A percentile compares a stretch with the other conserved stretches of the same genome.
These are phyloP conservation scores for Nidularia pulvinata DNA, from an alignment of 768 basidiomycete genomes.

Conservation along the genomic window DNA sequence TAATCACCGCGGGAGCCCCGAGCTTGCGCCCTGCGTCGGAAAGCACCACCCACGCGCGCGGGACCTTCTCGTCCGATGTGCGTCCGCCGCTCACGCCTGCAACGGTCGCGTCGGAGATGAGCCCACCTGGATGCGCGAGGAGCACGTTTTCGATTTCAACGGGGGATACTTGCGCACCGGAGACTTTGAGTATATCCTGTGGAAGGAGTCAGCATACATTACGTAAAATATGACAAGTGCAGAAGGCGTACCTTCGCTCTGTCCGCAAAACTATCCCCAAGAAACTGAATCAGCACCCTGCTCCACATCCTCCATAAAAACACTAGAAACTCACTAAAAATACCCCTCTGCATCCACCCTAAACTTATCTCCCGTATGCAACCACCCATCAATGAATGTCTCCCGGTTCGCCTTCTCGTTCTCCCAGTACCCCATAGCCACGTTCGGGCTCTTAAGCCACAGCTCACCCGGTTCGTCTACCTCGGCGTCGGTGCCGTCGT, in stretches of 20 bases:
- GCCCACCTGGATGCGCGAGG: slow-evolving; percentile 55
- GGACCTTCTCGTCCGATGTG: slow-evolving; percentile 70
- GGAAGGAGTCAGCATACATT: background rate
- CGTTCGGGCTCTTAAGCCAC: slow-evolving; percentile 51
- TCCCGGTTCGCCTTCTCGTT: slow-evolving; percentile 65
- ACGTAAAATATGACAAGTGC: background rate
- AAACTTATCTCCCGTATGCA: slow-evolving; percentile 75
- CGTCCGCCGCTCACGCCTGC: slow-evolving; percentile 76
- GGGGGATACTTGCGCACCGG: slow-evolving; percentile 80
- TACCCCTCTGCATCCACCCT: slow-evolving; percentile 56
- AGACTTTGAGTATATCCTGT: slow-evolving; percentile 80
- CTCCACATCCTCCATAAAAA: background rate
- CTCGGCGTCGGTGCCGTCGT: slow-evolving; percentile 55
- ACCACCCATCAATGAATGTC: slow-evolving; percentile 74
- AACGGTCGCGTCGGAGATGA: slow-evolving; percentile 68
- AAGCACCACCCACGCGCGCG: slow-evolving; percentile 79
- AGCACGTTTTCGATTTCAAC: slow-evolving; percentile 74
- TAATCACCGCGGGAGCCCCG: slow-evolving; percentile 37
- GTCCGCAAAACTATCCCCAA: slow-evolving; percentile 63
- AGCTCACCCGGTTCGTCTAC: slow-evolving; percentile 67
- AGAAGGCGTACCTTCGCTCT: slow-evolving; percentile 58
- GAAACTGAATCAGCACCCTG: background rate
- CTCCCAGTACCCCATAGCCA: slow-evolving; percentile 72
- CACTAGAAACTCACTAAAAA: slow-evolving; percentile 53
- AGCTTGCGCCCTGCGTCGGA: slow-evolving; percentile 49